phyloP scores from a whole-genome alignment of 176 grass and related monocot species.

The Eremochloa ophiuroides region DNA sequence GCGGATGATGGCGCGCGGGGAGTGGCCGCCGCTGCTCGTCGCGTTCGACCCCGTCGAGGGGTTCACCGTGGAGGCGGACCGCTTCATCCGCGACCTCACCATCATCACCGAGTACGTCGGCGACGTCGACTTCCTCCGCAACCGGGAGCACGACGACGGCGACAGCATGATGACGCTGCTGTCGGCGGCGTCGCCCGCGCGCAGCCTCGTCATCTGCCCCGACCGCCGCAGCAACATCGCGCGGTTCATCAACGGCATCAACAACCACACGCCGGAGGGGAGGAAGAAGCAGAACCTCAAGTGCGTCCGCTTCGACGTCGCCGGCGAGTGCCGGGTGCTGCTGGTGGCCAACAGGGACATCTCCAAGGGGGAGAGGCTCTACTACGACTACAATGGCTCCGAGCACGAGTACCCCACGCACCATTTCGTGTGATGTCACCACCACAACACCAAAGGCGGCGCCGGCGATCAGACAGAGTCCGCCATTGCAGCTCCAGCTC shows the following conservation, averaged over 20 bases:
- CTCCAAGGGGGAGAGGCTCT: constrained; percentile 80
- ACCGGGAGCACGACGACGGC: constrained; percentile 75
- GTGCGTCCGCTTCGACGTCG: constrained; percentile 68
- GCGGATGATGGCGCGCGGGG: constrained; percentile 76
- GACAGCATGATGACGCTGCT: constrained; percentile 99
- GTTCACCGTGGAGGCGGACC: constrained; percentile 90
- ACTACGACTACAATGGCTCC: constrained; percentile 88
- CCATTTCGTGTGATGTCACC: constrained; percentile 72
- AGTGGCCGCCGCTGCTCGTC: constrained; percentile 74
- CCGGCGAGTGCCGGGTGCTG: constrained; percentile 70
- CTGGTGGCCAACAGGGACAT: constrained; percentile 84
- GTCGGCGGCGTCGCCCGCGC: constrained; percentile 39
- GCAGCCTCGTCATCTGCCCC: constrained; percentile 88
- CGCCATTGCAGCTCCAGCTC: background rate
- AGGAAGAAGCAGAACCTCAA: constrained; percentile 99
- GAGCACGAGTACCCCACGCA: constrained; percentile 97
- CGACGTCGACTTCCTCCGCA: constrained; percentile 71
- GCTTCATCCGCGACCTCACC: constrained; percentile 71
- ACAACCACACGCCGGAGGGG: constrained; percentile 83
- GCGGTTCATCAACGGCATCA: constrained; percentile 92
- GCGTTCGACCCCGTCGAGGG: constrained; percentile 79
- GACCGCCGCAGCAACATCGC: constrained; percentile 91
- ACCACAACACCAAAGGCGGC: background rate
- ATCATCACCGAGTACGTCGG: constrained; percentile 98
- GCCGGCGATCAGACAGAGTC: too few relatives aligned